A percentile compares a stretch with the other conserved stretches of the same genome.
Conservation (phyloP, 2,329 filamentous ascomycete genomes). For the Fusarium pseudonygamai region DNA sequence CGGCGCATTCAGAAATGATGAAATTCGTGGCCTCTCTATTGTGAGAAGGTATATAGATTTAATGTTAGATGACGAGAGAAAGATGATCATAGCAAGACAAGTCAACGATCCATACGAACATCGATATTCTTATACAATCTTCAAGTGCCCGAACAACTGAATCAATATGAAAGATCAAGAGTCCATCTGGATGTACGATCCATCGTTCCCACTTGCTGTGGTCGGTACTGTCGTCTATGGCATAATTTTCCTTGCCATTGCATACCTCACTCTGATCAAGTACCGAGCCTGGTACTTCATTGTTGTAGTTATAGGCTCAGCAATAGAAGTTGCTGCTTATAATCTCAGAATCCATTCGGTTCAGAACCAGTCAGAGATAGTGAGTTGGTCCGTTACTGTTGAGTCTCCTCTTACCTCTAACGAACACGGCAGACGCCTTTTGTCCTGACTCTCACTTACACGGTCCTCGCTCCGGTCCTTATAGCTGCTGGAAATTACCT, state of each 20-base stretch:
- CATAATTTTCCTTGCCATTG: slow-evolving; percentile 49
- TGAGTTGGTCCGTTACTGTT: slow-evolving; percentile 28
- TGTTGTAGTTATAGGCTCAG: slow-evolving; percentile 53
- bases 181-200: slow-evolving; percentile 55
- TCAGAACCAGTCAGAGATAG: slow-evolving; percentile 48
- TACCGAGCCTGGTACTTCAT: slow-evolving; percentile 56
- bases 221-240: slow-evolving; percentile 54
- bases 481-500: slow-evolving; percentile 62
- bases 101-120: not conserved
- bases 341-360: slow-evolving; percentile 50
- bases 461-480: slow-evolving; percentile 60
- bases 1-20: slow-evolving; percentile 30
- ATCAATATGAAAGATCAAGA: slow-evolving; percentile 39
- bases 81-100: not conserved
- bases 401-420: not conserved
- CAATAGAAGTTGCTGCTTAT: slow-evolving; percentile 56
- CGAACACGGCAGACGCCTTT: slow-evolving; percentile 47
- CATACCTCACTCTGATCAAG: slow-evolving; percentile 53
- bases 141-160: not conserved
- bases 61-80: not conserved
- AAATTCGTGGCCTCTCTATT: slow-evolving; percentile 10
- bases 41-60: slow-evolving; percentile 7
- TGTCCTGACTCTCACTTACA: slow-evolving; percentile 51
- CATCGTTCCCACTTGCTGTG: slow-evolving; percentile 55
- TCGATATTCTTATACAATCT: not conserved